Evolutionary conservation across 1,284 basidiomycete species (phyloP), one percentile per base, ranked within the genome.

Genomic region (Tilletia walkeri): DNA sequence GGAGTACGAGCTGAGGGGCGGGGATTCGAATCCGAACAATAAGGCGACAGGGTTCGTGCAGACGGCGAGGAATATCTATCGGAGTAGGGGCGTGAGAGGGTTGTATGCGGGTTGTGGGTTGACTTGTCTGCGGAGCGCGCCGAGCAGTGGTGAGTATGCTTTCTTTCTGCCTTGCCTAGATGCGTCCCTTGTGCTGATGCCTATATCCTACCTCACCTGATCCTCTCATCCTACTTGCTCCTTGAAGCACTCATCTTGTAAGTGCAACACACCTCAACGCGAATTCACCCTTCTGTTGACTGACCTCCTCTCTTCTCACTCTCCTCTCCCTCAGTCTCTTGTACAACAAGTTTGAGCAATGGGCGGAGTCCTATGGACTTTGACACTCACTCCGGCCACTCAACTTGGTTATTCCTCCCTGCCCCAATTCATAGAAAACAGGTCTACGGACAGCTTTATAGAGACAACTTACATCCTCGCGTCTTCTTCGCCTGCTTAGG

Each of bases 41-140:
- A 65, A 69, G 34, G 49, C 68, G 30, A 66, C 69, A 1, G 45
- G 56, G 2, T 97, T 97, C 79, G 82, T 88, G 63, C 86, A 87
- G 50, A 92, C 90, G n/a, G 89, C 89, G 24, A 86, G 84, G 75
- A 88, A 89, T 75, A 90, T 98, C 86, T 96, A 91, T 80, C 84
- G 78, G 39, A 88, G 88, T 16, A 89, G 92, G 80, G 95, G 95
- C 0, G 75, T 97, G 7, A 87, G 86, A 66, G 95, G 95, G 0
- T 85, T 99, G 73, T 99, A 99, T 85, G 92, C 94, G 14, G 95
- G n/a, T 0, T 94, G 94, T 84, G 95, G 93, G 5, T 89, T 98
- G 77, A 98, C 95, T 0, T 91, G 94, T 59, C 88, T 91, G 38
- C 86, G 94, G 69, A 90, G 92, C 0, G 90, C 94, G 67, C 95